These are phyloP conservation scores for Trifolium dubium DNA, from an alignment of 306 rosid species.

Conservation along the genomic window DNA sequence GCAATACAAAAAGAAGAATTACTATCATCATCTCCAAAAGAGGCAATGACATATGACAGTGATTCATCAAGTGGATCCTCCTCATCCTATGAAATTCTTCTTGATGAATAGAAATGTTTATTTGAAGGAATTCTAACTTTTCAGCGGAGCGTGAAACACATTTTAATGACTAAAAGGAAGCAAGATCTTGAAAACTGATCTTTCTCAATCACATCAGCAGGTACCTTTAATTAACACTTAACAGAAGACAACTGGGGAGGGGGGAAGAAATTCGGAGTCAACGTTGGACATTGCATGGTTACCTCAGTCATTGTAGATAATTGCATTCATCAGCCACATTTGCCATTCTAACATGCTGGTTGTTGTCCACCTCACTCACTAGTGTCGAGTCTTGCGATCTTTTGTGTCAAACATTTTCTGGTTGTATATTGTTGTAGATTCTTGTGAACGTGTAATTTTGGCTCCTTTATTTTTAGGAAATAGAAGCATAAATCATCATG, in stretches of 20 bases:
- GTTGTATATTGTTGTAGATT: constrained; percentile 33
- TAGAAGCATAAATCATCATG: neutral
- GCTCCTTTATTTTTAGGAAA: neutral
- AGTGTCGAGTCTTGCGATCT: neutral
- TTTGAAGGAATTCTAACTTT: constrained; percentile 18
- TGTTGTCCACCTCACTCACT: neutral
- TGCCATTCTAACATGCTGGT: neutral
- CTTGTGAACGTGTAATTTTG: constrained; percentile 8
- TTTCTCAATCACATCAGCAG: constrained; percentile 23
- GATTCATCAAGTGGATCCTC: constrained; percentile 87
- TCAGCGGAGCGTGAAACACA: constrained; percentile 27
- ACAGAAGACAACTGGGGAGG: constrained; percentile 14
- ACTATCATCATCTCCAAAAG: constrained; percentile 54
- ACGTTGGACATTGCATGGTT: constrained; percentile 11
- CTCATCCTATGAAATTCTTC: constrained; percentile 63
- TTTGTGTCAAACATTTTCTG: constrained; percentile 4
- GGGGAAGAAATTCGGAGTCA: constrained; percentile 4
- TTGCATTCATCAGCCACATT: constrained; percentile 6
- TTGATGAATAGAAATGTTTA: constrained; percentile 52
- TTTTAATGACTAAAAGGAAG: constrained; percentile 25
- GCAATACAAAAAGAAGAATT: constrained; percentile 58
- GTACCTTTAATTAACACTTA: constrained; percentile 14
- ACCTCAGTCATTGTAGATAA: constrained; percentile 13
- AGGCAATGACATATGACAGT: constrained; percentile 56
- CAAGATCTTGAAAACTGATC: constrained; percentile 20